Base-by-base conservation (phyloP, 108 stramenopile species). In the Stephanodiscus triporus region DNA sequence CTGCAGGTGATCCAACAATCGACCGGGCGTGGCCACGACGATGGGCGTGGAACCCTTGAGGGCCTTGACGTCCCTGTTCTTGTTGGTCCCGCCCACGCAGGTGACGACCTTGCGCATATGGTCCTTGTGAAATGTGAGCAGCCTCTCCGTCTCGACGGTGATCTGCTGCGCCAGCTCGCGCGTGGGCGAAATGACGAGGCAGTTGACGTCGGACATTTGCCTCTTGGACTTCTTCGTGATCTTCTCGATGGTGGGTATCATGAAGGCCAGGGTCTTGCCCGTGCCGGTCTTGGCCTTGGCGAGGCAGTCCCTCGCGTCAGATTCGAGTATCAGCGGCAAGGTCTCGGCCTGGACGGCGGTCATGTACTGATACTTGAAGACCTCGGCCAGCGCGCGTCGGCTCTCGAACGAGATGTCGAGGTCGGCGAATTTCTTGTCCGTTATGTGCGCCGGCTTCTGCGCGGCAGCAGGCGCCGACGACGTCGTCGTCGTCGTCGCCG, bases 1-100 rank as follows among this genome's bases (percentile, higher is more conserved):
- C 75, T 90, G 89, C 69, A 98, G 83, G 68, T 97, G 97, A 82
- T 98, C 96, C 63, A 94, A 75, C 54, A 98, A 80, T 32, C 97
- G 66, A 32, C 97, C 97, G 6, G 97, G 97, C 27, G 97, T 98
- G 10, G 95, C 95, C 9, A 98, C 92, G 10, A 98, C 84, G 24
- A 97, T 89, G 30, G 51, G 43, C n/a, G 24, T 45, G 23, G 29
- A 69, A 16, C 94, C 91, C 54, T 72, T 75, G 20, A 97, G 84
- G 19, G 72, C 57, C 43, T 89, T 86, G 17, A 88, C 69, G 68
- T 97, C 96, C 40, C 89, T 91, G 37, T 83, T 66, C 30, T 91
- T 85, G 65, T 88, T 91, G 6, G 92, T 95, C 16, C 92, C 96
- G 13, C 95, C 95, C 2, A 85, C 79, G 76, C 76, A 66, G 57